Base-by-base conservation (phyloP, 306 rosid species). In the Citrullus colocynthis region DNA sequence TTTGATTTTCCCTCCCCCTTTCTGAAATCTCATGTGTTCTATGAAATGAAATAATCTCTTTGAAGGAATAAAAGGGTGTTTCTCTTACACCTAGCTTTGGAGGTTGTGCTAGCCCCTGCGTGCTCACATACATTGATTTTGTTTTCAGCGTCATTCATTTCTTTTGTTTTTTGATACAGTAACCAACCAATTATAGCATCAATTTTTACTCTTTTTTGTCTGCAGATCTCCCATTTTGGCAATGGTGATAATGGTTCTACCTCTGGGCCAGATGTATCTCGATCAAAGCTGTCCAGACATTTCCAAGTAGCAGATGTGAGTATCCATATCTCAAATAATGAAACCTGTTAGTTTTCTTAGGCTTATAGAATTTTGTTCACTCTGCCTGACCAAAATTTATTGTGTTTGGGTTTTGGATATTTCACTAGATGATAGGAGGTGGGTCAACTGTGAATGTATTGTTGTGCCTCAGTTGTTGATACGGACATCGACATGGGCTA, bases 231-330 rank as follows among this genome's bases (percentile, higher is more conserved):
- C 72, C 80, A 83, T 80, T 83, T 81, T 78, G 88, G 78, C 58
- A 58, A 41, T 75, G 78, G 84, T 78, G 89, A 83, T 79, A 86
- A 85, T 73, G 89, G 88, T 75, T 83, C 96, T 74, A 82, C 88
- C 72, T 86, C 97, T 77, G 86, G 78, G 65, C 67, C 86, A 13
- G 94, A 86, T 80, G 84, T 78, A 84, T 87, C 91, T 80, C 87
- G 77, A 80, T 49, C 74, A 44, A 91, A 89, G 83, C 85, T 88
- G 71, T 78, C 83, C 67, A 85, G 85, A 85, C 85, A 86, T 49
- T 85, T 80, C 74, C 88, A 88, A 83, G 82, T 75, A 51, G 83
- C 65, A 55, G 90, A 85, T 83, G 97, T 94, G 85, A 86, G 97
- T 88, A 20, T 17, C 60, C 62, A 52, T 74, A 17, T 74, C 78